These are phyloP conservation scores for Potentilla sterilis DNA, from an alignment of 306 rosid genomes.

Conservation along the genomic window DNA sequence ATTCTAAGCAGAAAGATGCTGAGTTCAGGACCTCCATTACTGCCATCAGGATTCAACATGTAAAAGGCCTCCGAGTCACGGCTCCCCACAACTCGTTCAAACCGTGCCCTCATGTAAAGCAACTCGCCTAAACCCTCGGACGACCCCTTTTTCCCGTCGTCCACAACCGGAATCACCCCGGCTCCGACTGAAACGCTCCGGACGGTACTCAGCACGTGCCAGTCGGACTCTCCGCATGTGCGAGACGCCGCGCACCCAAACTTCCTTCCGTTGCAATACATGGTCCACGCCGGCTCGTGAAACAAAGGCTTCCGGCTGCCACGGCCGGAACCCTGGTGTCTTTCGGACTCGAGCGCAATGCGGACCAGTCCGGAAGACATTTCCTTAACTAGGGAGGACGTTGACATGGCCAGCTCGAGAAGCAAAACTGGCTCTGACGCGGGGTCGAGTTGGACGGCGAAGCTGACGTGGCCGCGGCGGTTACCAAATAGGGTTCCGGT, in stretches of 20 bases:
- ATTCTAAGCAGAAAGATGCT: slow-evolving; percentile 80
- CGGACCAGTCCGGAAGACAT: slow-evolving; percentile 94
- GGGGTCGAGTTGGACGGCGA: slow-evolving; percentile 82
- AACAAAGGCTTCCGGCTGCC: slow-evolving; percentile 43
- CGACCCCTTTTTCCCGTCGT: slow-evolving; percentile 36
- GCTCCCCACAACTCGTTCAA: slow-evolving; percentile 93
- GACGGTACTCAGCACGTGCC: slow-evolving; percentile 62
- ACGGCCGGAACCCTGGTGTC: slow-evolving; percentile 9
- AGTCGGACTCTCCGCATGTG: slow-evolving; percentile 61
- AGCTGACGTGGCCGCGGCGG: slow-evolving; percentile 84
- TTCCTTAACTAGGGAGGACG: slow-evolving; percentile 73
- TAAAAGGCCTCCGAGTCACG: slow-evolving; percentile 97
- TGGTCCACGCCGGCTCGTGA: slow-evolving; percentile 71
- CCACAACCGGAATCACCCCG: slow-evolving; percentile 77
- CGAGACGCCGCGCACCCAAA: slow-evolving; percentile 68
- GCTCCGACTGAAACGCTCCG: slow-evolving; percentile 88
- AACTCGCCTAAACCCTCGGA: slow-evolving; percentile 58
- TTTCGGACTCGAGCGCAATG: slow-evolving; percentile 75
- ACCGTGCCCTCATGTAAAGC: slow-evolving; percentile 90
- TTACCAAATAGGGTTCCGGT: slow-evolving; percentile 91
- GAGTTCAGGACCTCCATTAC: slow-evolving; percentile 82
- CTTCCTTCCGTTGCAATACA: slow-evolving; percentile 84
- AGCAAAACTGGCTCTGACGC: slow-evolving; percentile 60
- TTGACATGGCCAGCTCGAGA: slow-evolving; percentile 78
- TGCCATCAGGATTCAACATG: slow-evolving; percentile 90